A percentile compares a stretch with the other conserved stretches of the same genome.
phyloP scores from a whole-genome alignment of 116 monocot genomes.

The Posidonia oceanica region DNA sequence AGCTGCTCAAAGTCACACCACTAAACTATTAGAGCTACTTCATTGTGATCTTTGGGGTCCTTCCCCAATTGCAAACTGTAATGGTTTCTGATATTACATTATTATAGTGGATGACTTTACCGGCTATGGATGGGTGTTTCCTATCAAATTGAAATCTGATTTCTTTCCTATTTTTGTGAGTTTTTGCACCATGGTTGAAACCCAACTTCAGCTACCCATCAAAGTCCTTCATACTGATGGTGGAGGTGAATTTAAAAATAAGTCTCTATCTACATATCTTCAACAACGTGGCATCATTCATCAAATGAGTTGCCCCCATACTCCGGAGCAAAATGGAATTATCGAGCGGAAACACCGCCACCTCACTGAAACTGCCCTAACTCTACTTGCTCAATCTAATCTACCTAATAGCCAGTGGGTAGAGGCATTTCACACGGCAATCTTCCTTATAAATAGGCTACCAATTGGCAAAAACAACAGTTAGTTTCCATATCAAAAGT shows the following conservation, averaged over 20 bases:
- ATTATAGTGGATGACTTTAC: neutral
- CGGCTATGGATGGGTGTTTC: neutral
- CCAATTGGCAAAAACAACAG: neutral
- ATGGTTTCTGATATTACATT: neutral
- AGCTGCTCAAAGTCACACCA: neutral
- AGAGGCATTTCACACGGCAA: neutral
- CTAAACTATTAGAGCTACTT: neutral
- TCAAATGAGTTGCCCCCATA: neutral
- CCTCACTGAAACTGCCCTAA: neutral
- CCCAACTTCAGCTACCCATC: neutral
- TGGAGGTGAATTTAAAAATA: neutral
- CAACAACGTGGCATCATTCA: neutral
- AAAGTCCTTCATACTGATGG: neutral
- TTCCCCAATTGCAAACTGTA: neutral
- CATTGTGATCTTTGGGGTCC: neutral
- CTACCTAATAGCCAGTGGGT: neutral
- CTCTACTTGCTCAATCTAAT: neutral
- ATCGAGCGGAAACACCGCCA: neutral
- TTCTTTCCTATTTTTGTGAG: neutral
- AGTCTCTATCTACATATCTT: neutral
- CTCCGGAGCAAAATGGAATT: slow-evolving; percentile 1
- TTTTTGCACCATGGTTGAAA: neutral
- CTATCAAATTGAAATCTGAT: neutral
- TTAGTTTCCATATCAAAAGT: neutral
- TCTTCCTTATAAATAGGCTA: neutral